phyloP scores from a whole-genome alignment of 257 asterid genomes.

The Scutellaria galericulata region DNA sequence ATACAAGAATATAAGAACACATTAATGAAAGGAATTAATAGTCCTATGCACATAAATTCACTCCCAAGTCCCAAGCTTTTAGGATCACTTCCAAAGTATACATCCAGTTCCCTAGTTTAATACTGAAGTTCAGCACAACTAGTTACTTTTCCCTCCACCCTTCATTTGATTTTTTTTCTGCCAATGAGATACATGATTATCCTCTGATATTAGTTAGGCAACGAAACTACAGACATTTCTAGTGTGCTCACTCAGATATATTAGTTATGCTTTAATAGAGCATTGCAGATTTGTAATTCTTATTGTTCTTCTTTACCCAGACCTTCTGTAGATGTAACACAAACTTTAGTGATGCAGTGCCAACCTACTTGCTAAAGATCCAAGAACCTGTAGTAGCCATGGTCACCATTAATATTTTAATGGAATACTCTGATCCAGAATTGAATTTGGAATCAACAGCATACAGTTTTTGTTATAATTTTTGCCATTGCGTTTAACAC shows the following conservation, averaged over 20 bases:
- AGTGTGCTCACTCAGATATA: neutral
- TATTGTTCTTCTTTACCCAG: neutral
- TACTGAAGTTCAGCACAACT: conserved; percentile 9
- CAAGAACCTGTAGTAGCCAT: conserved; percentile 2
- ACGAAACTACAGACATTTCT: neutral
- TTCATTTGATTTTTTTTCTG: conserved; percentile 2
- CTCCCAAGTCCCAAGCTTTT: conserved; percentile 10
- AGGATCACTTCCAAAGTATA: neutral
- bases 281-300: neutral
- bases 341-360: neutral
- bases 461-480: neutral
- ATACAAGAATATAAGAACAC: conserved; percentile 14
- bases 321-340: neutral
- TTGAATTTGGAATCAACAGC: neutral
- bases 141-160: conserved; percentile 13
- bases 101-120: conserved; percentile 1
- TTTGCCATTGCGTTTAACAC: neutral
- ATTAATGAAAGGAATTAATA: neutral
- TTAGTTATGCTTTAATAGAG: neutral
- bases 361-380: conserved; percentile 18
- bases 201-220: neutral
- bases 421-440: neutral
- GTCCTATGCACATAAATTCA: conserved; percentile 14
- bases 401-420: neutral
- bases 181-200: conserved; percentile 12